Conservation (phyloP, 805 yeast genomes). For the Yamadazyma laniorum region DNA sequence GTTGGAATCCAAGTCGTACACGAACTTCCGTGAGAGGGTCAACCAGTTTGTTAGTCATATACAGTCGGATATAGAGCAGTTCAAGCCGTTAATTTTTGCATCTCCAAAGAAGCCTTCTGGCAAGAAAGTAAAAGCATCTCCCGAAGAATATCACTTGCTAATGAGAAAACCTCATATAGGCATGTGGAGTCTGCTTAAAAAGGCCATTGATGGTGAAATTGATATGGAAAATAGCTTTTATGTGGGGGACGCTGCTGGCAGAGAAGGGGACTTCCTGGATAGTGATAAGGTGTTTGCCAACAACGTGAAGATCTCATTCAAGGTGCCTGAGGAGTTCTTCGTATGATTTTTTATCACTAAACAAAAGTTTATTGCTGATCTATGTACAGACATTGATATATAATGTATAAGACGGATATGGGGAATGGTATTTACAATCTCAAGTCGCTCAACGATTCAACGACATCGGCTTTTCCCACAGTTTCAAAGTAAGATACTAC, state of each 20-base stretch:
- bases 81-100: constrained; percentile 51
- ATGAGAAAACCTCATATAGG: constrained; percentile 78
- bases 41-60: constrained; percentile 30
- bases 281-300: constrained; percentile 72
- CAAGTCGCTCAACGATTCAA: constrained; percentile 20
- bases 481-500: constrained; percentile 64
- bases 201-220: constrained; percentile 36
- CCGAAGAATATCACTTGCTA: constrained; percentile 29
- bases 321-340: constrained; percentile 72
- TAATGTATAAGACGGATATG: too few relatives aligned
- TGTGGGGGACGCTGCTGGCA: constrained; percentile 98
- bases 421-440: too few relatives aligned
- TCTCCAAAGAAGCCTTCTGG: constrained; percentile 54
- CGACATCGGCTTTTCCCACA: constrained; percentile 47
- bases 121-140: constrained; percentile 19
- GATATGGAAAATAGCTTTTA: constrained; percentile 51
- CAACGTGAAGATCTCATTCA: constrained; percentile 51
- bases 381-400: neutral
- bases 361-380: too few relatives aligned
- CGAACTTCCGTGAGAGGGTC: constrained; percentile 43
- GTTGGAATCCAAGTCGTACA: constrained; percentile 28
- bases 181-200: constrained; percentile 61
- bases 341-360: constrained; percentile 1
- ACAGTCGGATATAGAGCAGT: constrained; percentile 17
- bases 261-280: constrained; percentile 74